Percentiles rank a stretch among this genome's conserved stretches.
These are phyloP conservation scores for Vitis rotundifolia DNA, from an alignment of 164 flowering plant genomes.

Conservation along the genomic window DNA sequence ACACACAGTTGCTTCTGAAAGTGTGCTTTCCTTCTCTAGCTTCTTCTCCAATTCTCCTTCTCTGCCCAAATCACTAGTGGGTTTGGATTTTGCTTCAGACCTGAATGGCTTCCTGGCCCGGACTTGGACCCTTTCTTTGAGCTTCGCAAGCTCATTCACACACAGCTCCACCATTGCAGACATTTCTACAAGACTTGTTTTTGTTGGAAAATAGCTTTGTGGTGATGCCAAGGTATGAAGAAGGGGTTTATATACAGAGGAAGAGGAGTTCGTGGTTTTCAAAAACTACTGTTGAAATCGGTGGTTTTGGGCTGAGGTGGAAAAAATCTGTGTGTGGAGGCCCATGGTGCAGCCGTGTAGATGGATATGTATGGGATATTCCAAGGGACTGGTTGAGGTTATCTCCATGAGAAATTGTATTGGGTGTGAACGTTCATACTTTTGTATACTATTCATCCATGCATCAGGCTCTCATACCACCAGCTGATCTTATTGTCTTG, in stretches of 20 bases:
- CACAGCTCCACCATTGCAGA: constrained; percentile 46
- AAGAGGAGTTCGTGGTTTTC: neutral
- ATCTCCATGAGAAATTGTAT: neutral
- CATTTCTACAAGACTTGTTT: constrained; percentile 23
- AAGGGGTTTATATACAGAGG: constrained; percentile 14
- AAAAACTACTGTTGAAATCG: neutral
- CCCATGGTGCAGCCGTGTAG: neutral
- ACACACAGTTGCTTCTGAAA: constrained; percentile 51
- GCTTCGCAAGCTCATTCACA: constrained; percentile 37
- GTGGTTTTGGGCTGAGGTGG: neutral
- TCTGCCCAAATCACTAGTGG: neutral
- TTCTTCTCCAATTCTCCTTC: constrained; percentile 15
- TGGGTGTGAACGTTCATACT: no score
- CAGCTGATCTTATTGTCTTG: no score
- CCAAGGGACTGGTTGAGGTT: neutral
- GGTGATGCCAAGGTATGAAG: neutral
- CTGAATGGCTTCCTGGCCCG: constrained; percentile 11
- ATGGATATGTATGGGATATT: constrained; percentile 12
- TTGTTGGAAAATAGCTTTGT: neutral
- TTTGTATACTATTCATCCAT: no score
- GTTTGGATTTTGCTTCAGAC: constrained; percentile 6
- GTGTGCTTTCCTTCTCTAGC: constrained; percentile 12
- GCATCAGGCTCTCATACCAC: no score
- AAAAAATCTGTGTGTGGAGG: constrained; percentile 13
- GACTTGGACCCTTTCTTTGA: constrained; percentile 28